These are phyloP conservation scores for Cerioporus squamosus DNA, from an alignment of 1,284 basidiomycete genomes.

Conservation along the genomic window DNA sequence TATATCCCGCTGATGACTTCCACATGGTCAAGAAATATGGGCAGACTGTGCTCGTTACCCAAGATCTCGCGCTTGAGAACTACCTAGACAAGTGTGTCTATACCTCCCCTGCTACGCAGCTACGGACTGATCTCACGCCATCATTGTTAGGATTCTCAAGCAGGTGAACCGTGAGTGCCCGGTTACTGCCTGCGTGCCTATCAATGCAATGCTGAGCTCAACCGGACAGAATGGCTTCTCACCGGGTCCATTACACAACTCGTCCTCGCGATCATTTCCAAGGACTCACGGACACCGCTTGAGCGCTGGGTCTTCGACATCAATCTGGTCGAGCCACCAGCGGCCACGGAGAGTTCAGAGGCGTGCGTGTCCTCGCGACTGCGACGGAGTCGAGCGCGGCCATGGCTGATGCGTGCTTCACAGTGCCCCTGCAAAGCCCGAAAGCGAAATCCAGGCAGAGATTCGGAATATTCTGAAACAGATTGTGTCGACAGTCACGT, in stretches of 20 bases:
- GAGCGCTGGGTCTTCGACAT: conserved; percentile 99
- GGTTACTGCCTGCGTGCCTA: conserved; percentile 8
- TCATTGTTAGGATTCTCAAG: conserved; percentile 70
- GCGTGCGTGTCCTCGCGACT: conserved; percentile 44
- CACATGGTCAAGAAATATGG: conserved; percentile 99
- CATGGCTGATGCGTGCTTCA: conserved; percentile 7
- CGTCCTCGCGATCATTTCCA: conserved; percentile 95
- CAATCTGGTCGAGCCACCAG: conserved; percentile 70
- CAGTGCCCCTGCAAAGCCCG: conserved; percentile 67
- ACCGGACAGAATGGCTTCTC: conserved; percentile 82
- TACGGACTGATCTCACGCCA: conserved; percentile 2
- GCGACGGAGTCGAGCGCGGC: neutral
- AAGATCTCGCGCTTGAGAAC: conserved; percentile 90
- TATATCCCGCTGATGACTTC: conserved; percentile 98
- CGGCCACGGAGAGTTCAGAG: conserved; percentile 43
- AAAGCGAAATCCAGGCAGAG: conserved; percentile 95
- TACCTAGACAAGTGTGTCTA: conserved; percentile 81
- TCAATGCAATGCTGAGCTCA: conserved; percentile 5
- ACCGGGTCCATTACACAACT: conserved; percentile 90
- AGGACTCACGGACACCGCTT: conserved; percentile 89
- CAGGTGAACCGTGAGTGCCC: conserved; percentile 84
- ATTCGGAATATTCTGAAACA: conserved; percentile 98
- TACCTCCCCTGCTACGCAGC: neutral
- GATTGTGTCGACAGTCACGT: conserved; percentile 96
- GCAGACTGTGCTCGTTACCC: conserved; percentile 92